Evolutionary conservation across 768 basidiomycete species (phyloP).

Genomic region (Mycena filopes): DNA sequence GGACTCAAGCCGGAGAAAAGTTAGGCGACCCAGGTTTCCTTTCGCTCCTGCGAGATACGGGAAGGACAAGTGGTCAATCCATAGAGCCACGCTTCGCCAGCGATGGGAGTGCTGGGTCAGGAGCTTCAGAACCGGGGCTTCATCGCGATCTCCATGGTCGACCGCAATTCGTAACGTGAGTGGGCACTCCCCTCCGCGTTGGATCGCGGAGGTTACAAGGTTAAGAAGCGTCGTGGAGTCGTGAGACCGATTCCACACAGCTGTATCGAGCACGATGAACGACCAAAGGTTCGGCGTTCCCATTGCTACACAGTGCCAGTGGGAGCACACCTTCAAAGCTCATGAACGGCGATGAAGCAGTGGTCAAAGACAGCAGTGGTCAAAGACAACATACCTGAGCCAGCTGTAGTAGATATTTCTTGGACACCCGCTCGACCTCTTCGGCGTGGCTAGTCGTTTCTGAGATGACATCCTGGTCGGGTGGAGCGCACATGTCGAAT

Average conservation of each 20-base stretch:
- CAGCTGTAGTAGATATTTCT: slow-evolving; percentile 1
- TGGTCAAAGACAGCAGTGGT: neutral
- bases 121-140: too few relatives aligned
- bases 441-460: neutral
- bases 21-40: too few relatives aligned
- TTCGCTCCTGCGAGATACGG: too few relatives aligned
- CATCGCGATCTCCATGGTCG: neutral
- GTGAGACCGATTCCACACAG: neutral
- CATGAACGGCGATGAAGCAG: too few relatives aligned
- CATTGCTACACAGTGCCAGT: slow-evolving; percentile 10
- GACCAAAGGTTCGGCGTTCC: neutral
- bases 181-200: neutral
- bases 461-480: neutral
- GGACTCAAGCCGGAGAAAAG: too few relatives aligned
- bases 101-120: too few relatives aligned
- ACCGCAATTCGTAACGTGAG: neutral
- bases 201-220: neutral
- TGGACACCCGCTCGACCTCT: slow-evolving; percentile 10
- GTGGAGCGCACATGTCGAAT: slow-evolving; percentile 8
- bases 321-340: slow-evolving; percentile 15
- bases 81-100: too few relatives aligned
- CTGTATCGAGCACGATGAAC: neutral
- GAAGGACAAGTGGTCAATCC: too few relatives aligned
- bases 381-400: neutral
- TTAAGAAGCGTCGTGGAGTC: neutral